Conservation (phyloP, 106 monocot species). For the Allium cepa region DNA sequence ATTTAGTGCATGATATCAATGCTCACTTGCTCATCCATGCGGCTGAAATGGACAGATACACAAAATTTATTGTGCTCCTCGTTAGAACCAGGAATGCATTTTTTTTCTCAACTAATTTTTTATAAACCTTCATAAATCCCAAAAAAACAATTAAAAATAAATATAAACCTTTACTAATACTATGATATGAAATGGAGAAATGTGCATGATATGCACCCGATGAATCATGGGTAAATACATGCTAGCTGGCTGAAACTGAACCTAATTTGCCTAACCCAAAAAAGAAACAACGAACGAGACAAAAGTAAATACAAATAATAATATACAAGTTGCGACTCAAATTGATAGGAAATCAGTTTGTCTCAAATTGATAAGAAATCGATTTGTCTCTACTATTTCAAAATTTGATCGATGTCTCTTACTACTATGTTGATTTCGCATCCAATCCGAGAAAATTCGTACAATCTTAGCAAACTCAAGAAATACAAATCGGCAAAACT, state of each 20-base stretch:
- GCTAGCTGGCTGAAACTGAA: conserved; percentile 45
- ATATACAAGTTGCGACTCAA: neutral
- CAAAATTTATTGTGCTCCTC: conserved; percentile 88
- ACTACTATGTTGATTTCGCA: no score
- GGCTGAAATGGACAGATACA: conserved; percentile 62
- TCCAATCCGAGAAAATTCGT: no score
- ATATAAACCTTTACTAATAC: neutral
- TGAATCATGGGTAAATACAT: conserved; percentile 46
- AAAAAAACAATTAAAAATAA: neutral
- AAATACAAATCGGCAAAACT: no score
- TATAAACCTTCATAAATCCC: conserved; percentile 35
- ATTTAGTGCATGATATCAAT: neutral
- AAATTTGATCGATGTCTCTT: no score
- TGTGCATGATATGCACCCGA: conserved; percentile 15
- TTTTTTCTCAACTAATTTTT: conserved; percentile 40
- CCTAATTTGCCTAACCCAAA: conserved; percentile 7
- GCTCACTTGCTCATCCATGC: conserved; percentile 41
- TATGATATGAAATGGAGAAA: no score
- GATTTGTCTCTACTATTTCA: no score
- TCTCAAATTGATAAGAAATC: no score
- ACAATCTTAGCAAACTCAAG: no score
- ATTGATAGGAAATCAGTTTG: no score
- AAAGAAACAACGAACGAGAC: no score
- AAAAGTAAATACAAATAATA: neutral
- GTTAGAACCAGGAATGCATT: conserved; percentile 38